Base-by-base conservation (phyloP, 208 protist species). In the Novymonas esmeraldas region DNA sequence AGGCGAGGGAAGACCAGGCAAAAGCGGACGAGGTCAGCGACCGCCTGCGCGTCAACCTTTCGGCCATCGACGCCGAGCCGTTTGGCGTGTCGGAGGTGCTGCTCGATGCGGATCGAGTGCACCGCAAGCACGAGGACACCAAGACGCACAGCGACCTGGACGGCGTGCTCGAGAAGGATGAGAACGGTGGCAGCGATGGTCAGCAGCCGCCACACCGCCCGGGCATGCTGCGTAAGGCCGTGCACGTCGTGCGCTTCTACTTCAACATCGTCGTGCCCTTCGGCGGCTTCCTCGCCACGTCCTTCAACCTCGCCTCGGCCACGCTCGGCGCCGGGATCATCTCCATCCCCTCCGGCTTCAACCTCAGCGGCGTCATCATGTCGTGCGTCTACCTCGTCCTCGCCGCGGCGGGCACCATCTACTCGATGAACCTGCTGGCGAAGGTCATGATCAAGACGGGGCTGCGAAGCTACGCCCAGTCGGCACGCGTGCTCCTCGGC, bases 291-390 rank as follows among this genome's bases (percentile, higher is more conserved):
- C 31, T 81, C 6, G 58, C 84, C 20, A 66, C 52, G 50, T 66
- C 55, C 34, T 82, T 92, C 70, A 93, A 80, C 64, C 62, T 92
- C 6, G 65, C 73, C 24, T 70, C 68, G 11, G 61, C 73, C 16
- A 78, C 81, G 11, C 42, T 94, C 41, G 89, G 86, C 24, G 86
- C 79, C 26, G 86, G 86, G n/a, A 89, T 89, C 41, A 54, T 94
- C 26, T 63, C 72, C 16, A 62, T 91, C 24, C 86, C 84, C 20
- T 65, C 76, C 24, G 78, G 79, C 50, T 87, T 92, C 64, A 77
- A 82, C 42, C 76, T 64, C 41, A 79, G 64, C 50, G 87, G 87
- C 14, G 39, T 90, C 13, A 64, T 76, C 39, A 78, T 87, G 69
- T 78, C 74, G 4, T 50, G 65, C 22, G 28, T 91, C 13, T 82